Evolutionary conservation across 1,284 basidiomycete species (phyloP).

Genomic region (Ustilago xerochloae): DNA sequence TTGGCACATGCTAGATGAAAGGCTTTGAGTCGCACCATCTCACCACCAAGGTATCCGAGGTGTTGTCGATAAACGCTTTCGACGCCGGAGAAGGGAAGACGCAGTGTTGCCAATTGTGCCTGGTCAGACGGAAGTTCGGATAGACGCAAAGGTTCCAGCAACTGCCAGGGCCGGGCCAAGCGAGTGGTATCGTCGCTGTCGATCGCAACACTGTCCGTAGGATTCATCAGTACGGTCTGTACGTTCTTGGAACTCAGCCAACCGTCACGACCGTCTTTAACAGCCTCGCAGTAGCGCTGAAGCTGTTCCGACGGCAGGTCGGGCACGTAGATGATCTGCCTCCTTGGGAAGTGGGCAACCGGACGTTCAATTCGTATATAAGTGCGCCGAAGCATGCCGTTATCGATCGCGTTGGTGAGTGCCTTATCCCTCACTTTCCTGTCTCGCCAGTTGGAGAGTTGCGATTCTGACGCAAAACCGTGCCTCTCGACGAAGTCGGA

Average conservation of each 20-base stretch:
- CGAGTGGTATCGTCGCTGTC: conserved; percentile 7
- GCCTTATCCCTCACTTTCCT: conserved; percentile 38
- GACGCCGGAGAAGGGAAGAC: conserved; percentile 31
- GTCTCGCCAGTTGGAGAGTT: conserved; percentile 42
- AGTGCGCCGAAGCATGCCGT: conserved; percentile 37
- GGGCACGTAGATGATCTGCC: conserved; percentile 43
- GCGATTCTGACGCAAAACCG: conserved; percentile 30
- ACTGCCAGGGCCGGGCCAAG: conserved; percentile 32
- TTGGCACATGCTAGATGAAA: conserved; percentile 45
- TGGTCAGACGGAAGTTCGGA: conserved; percentile 15
- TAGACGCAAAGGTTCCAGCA: conserved; percentile 4
- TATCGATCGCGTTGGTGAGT: conserved; percentile 19
- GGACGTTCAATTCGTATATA: conserved; percentile 31
- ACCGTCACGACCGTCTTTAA: conserved; percentile 21
- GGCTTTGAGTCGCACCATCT: conserved; percentile 45
- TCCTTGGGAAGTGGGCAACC: conserved; percentile 3
- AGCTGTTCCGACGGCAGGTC: conserved; percentile 26
- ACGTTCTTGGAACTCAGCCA: conserved; percentile 21
- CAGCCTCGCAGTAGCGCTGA: conserved; percentile 34
- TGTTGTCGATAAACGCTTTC: conserved; percentile 42
- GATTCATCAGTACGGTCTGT: conserved; percentile 9
- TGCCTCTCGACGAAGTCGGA: conserved; percentile 34
- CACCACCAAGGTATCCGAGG: conserved; percentile 42
- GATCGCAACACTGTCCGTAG: conserved; percentile 24
- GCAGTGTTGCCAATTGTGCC: conserved; percentile 19